phyloP scores from a whole-genome alignment of 2,329 filamentous ascomycete genomes.

The Fusarium sp. region DNA sequence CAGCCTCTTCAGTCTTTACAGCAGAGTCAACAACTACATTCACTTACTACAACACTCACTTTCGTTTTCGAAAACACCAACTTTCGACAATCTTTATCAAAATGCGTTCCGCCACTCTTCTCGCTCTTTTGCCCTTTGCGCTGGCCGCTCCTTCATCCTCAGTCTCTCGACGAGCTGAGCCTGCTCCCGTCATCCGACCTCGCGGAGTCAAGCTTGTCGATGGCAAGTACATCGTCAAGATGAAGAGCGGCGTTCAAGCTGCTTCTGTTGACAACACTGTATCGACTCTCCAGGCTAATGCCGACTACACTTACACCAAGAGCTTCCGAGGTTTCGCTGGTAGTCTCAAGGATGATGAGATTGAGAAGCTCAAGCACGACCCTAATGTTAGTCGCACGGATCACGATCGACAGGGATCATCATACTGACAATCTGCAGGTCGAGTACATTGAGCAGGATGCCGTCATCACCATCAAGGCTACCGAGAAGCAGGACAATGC shows the following conservation, averaged over 20 bases:
- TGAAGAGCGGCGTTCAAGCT: conserved; percentile 43
- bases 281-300: conserved; percentile 46
- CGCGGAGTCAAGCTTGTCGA: conserved; percentile 49
- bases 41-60: conserved; percentile 20
- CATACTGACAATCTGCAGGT: conserved; percentile 41
- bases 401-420: too few relatives aligned
- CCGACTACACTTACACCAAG: conserved; percentile 47
- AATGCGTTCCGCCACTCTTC: conserved; percentile 51
- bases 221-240: conserved; percentile 55
- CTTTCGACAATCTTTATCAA: conserved; percentile 34
- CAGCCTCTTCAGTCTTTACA: conserved; percentile 30
- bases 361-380: conserved; percentile 45
- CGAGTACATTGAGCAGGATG: conserved; percentile 56
- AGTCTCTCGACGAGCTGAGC: conserved; percentile 46
- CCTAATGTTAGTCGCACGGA: conserved; percentile 38
- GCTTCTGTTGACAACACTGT: conserved; percentile 45
- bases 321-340: conserved; percentile 47
- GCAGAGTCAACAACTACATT: conserved; percentile 14
- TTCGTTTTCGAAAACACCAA: conserved; percentile 6
- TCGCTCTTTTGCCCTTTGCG: conserved; percentile 50
- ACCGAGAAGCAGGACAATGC: conserved; percentile 52
- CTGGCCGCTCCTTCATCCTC: conserved; percentile 45
- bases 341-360: conserved; percentile 43
- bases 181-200: conserved; percentile 51
- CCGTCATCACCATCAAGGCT: conserved; percentile 45